Base-by-base conservation (phyloP, 805 yeast genomes). In the Saturnispora zaruensis region DNA sequence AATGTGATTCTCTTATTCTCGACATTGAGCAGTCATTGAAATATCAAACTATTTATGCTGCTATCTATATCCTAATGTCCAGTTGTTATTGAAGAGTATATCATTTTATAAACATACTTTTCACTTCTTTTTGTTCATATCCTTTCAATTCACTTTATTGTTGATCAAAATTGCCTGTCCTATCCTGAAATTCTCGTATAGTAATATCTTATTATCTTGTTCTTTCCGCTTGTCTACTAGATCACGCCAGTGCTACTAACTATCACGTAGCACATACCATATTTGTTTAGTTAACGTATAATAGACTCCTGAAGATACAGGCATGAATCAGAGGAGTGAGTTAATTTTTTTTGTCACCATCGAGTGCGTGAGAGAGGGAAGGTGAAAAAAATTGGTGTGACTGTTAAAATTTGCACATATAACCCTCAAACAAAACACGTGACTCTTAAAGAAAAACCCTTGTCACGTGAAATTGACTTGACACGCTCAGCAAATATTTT, bases 361-460 rank as follows among this genome's bases (percentile, higher is more conserved):
- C 36, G 37, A n/a, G 50, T 16, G 44, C 6, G 26, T 9, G 40
- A 14, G 11, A 16, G 40, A 36, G 24, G 24, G 24, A 36, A 18
- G 7, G 9, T 11, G 11, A n/a, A 18, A 23, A 38, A 38, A 21
- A 21, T 5, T 5, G n/a, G 23, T 3, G 42, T 36, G 40, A 36
- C 40, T 36, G 40, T 20, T 6, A 20, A 30, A n/a, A 14, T n/a
- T 6, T 46, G 8, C 0, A 28, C n/a, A n/a, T n/a, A n/a, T n/a
- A 48, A 38, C 51, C 51, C 51, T 48, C n/a, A 4, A 3, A 6
- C 26, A 3, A 38, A 21, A 44, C 51, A 48, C 51, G 51, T 43
- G 51, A 37, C 13, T 2, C 2, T 16, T 14, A 34, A 34, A 16
- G 3, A 1, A 14, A 14, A 9, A 5, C 13, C 4, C 13, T 28